Evolutionary conservation across 345 rosid species (phyloP).

Genomic region (Moricandia arvensis): DNA sequence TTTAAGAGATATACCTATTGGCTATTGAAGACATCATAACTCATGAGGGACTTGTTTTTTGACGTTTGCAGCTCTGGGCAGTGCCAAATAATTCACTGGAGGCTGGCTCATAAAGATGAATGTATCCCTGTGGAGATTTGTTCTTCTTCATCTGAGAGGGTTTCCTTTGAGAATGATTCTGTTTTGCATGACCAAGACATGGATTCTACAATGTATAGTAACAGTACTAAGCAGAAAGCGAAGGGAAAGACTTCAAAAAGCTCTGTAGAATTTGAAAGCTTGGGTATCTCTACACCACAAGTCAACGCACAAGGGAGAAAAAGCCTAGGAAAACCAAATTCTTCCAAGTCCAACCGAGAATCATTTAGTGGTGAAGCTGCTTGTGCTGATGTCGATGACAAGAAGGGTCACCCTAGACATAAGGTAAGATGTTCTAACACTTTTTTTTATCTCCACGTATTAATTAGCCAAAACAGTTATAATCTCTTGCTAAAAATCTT

Average conservation of each 20-base stretch:
- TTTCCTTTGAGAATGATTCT: slow-evolving; percentile 44
- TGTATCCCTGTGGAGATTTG: slow-evolving; percentile 51
- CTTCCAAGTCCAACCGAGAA: slow-evolving; percentile 43
- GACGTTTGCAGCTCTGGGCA: slow-evolving; percentile 69
- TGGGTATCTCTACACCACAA: slow-evolving; percentile 43
- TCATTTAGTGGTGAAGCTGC: slow-evolving; percentile 36
- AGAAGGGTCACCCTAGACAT: slow-evolving; percentile 42
- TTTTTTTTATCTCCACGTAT: neutral
- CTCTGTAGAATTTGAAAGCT: slow-evolving; percentile 26
- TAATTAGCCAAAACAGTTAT: neutral
- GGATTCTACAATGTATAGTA: slow-evolving; percentile 39
- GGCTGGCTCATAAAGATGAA: slow-evolving; percentile 71
- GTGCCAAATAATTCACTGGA: slow-evolving; percentile 97
- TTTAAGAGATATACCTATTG: neutral
- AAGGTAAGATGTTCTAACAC: slow-evolving; percentile 41
- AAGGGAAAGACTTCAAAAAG: slow-evolving; percentile 38
- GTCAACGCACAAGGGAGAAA: slow-evolving; percentile 47
- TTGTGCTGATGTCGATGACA: slow-evolving; percentile 30
- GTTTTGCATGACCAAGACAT: slow-evolving; percentile 30
- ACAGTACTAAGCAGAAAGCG: slow-evolving; percentile 35
- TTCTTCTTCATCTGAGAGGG: slow-evolving; percentile 46
- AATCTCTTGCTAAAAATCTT: slow-evolving; percentile 1
- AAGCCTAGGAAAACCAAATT: slow-evolving; percentile 42
- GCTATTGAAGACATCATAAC: neutral
- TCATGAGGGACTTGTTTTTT: slow-evolving; percentile 9